Evolutionary conservation across 257 asterid species (phyloP).

Genomic region (Lantana camara): DNA sequence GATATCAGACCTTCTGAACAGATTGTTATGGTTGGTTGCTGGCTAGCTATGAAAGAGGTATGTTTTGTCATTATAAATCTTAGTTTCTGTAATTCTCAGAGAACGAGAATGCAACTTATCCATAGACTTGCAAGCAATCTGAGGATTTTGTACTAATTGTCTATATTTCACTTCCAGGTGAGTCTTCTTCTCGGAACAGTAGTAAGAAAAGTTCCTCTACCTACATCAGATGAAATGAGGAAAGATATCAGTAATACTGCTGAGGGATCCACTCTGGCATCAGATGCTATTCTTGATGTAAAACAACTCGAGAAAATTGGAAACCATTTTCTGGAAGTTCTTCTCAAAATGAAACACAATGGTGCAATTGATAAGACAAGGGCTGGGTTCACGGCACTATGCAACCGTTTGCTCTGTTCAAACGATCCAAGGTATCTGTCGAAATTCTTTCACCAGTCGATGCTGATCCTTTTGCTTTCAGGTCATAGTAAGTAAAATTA

Average conservation of each 20-base stretch:
- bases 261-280: conserved; percentile 31
- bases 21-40: conserved; percentile 97
- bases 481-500: conserved; percentile 3
- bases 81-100: conserved; percentile 19
- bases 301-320: conserved; percentile 93
- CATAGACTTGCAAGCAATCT: not conserved
- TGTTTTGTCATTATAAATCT: conserved; percentile 12
- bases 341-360: conserved; percentile 93
- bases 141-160: conserved; percentile 9
- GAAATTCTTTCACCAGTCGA: conserved; percentile 9
- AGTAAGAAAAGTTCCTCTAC: conserved; percentile 86
- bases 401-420: conserved; percentile 96
- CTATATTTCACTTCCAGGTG: conserved; percentile 57
- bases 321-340: conserved; percentile 90
- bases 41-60: conserved; percentile 99
- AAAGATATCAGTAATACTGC: conserved; percentile 30
- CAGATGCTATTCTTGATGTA: conserved; percentile 72
- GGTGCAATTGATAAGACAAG: conserved; percentile 99
- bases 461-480: too few species aligned
- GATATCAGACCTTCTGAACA: conserved; percentile 67
- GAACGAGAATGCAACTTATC: conserved; percentile 19
- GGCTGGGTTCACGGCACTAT: conserved; percentile 98
- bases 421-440: conserved; percentile 76
- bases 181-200: conserved; percentile 96
- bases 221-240: conserved; percentile 58